phyloP scores from a whole-genome alignment of 306 rosid species.

The Dicorynia guianensis region DNA sequence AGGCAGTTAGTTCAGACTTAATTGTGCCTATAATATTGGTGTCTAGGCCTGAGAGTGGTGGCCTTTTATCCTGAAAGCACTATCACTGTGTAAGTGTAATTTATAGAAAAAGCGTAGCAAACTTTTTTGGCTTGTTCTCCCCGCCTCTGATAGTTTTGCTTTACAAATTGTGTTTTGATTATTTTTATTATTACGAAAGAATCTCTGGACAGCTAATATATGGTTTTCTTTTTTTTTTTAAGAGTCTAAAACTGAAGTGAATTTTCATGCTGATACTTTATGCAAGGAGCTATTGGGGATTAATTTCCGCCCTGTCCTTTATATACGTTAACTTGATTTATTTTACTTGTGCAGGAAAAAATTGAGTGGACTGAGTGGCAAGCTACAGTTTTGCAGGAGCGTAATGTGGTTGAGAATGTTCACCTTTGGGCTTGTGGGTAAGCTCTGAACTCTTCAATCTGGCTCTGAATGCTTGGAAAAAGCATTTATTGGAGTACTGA shows the following conservation, averaged over 20 bases:
- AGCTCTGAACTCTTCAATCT: slow-evolving; percentile 43
- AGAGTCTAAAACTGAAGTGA: slow-evolving; percentile 9
- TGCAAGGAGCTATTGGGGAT: background rate
- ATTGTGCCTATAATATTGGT: background rate
- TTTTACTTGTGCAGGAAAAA: slow-evolving; percentile 64
- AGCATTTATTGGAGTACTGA: background rate
- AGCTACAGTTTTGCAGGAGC: slow-evolving; percentile 80
- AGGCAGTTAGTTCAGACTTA: slow-evolving; percentile 12
- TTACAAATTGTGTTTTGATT: background rate
- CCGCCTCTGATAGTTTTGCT: slow-evolving; percentile 13
- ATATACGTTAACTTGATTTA: slow-evolving; percentile 14
- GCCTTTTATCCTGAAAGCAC: slow-evolving; percentile 1
- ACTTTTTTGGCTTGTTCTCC: slow-evolving; percentile 7
- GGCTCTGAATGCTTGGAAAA: slow-evolving; percentile 27
- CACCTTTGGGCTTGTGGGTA: slow-evolving; percentile 98
- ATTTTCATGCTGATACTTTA: slow-evolving; percentile 8
- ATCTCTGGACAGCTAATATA: no score
- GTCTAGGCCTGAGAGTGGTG: background rate
- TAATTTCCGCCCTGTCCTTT: background rate
- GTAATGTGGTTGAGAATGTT: slow-evolving; percentile 87
- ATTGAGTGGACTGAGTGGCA: slow-evolving; percentile 93
- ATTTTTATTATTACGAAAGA: no score
- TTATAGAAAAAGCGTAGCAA: background rate
- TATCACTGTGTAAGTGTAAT: slow-evolving; percentile 12
- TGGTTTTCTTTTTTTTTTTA: no score